Percentiles rank a stretch among this genome's conserved stretches.
phyloP scores from a whole-genome alignment of 257 asterid genomes.

The Plantago elongata region DNA sequence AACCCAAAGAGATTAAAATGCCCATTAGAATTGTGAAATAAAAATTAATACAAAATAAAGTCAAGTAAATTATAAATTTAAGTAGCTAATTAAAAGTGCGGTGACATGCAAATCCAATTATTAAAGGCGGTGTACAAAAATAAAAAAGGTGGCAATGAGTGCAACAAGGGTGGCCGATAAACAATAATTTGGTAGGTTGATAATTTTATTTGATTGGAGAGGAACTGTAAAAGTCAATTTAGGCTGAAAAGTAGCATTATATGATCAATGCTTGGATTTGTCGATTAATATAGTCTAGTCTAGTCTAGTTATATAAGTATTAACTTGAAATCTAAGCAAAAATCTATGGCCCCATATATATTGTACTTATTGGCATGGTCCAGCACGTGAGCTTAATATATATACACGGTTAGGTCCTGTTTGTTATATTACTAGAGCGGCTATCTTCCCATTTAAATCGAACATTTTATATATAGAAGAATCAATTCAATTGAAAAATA shows the following conservation, averaged over 20 bases:
- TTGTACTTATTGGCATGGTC: conserved; percentile 4
- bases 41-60: too few species aligned
- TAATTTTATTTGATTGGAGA: background rate
- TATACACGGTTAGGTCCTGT: too few species aligned
- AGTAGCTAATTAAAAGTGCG: background rate
- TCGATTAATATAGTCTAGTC: background rate
- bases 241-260: conserved; percentile 32
- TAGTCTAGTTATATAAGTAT: background rate
- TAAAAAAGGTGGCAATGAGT: conserved; percentile 2
- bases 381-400: conserved; percentile 17
- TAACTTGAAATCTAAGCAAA: conserved; percentile 49
- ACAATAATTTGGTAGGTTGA: background rate
- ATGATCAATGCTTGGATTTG: conserved; percentile 18
- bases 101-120: conserved; percentile 1
- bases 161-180: conserved; percentile 3
- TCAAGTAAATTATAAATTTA: too few species aligned
- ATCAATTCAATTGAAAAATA: too few species aligned
- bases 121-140: background rate
- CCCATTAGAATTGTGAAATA: too few species aligned
- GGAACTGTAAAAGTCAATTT: background rate
- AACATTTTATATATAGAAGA: too few species aligned
- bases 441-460: too few species aligned
- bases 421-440: too few species aligned
- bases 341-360: conserved; percentile 12
- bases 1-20: too few species aligned